Evolutionary conservation across 2,329 filamentous ascomycete genomes (phyloP), one percentile per base, ranked within the genome.

Genomic region (Nemania serpens): DNA sequence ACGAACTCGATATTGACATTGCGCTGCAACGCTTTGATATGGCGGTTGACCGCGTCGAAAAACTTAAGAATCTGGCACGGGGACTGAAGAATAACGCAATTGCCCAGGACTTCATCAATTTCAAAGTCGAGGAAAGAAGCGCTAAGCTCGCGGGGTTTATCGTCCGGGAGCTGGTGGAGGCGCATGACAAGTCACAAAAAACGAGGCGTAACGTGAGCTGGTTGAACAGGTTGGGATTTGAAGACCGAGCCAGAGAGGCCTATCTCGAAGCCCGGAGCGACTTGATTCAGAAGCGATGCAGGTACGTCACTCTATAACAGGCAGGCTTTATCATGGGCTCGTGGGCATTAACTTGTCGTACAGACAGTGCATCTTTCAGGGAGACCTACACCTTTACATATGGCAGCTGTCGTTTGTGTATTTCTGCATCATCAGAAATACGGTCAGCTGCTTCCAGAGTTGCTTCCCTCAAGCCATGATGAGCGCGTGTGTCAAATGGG

Each of bases 401-500:
- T 97, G 93, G 83, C 91, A 97, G 73, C 82, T 98, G 48, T 95
- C 94, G 1, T 97, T 93, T 76, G 93, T 97, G 59, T 97, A 97
- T 76, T 99, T 99, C 77, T 93, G 88, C 55, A 84, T 97, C 66
- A 94, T 99, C 73, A 88, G 91, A 69, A 97, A 98, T 76, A 98
- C 95, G 0, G 90, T 98, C 62, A 85, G 86, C 71, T 93, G 91
- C 71, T 97, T 95, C 76, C 92, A 96, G 72, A 80, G 82, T 55
- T 96, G 92, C 74, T 98, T 98, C 73, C 89, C 93, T 11, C 84
- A 91, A 25, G 82, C 88, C 13, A 91, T 95, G 80, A 96, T 95
- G 84, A 96, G 92, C 70, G 93, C 93, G 0, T 96, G 93, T 69
- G 94, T 99, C 70, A 96, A 94, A 73, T 99, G 95, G 95, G 93